Evolutionary conservation across 331 rosid genomes (phyloP).

Genomic region (Phaseolus coccineus): DNA sequence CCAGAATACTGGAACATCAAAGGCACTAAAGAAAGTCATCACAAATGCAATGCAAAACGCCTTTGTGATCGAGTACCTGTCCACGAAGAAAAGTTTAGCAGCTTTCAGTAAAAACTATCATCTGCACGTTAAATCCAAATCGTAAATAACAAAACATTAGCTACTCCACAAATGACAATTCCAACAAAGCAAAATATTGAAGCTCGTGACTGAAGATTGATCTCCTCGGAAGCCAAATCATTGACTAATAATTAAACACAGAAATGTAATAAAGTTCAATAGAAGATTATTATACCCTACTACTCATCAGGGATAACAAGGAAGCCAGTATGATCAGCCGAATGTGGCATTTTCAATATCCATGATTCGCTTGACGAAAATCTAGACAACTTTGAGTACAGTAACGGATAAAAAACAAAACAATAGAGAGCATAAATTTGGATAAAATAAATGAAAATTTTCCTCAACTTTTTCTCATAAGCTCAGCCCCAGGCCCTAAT

Average conservation of each 20-base stretch:
- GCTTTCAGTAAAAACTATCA: slow-evolving; percentile 38
- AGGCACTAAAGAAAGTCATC: slow-evolving; percentile 91
- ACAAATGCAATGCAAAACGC: slow-evolving; percentile 90
- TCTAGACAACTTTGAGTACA: neutral
- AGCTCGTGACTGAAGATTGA: too few species aligned
- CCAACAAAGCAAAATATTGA: neutral
- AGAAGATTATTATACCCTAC: neutral
- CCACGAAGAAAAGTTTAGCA: slow-evolving; percentile 43
- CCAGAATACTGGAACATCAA: slow-evolving; percentile 99
- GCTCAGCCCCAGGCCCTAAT: neutral
- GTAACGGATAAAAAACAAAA: neutral
- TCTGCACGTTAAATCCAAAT: neutral
- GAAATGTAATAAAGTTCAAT: neutral
- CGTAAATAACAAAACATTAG: neutral
- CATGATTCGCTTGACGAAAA: slow-evolving; percentile 7
- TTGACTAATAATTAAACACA: neutral
- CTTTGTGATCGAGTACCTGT: slow-evolving; percentile 88
- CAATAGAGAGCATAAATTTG: too few species aligned
- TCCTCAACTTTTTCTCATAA: neutral
- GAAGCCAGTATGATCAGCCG: neutral
- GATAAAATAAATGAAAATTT: neutral
- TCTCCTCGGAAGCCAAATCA: too few species aligned
- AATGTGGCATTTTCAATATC: neutral
- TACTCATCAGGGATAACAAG: neutral
- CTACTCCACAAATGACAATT: neutral